Evolutionary conservation across 2,329 filamentous ascomycete species (phyloP).

Genomic region (Lachnellula suecica): DNA sequence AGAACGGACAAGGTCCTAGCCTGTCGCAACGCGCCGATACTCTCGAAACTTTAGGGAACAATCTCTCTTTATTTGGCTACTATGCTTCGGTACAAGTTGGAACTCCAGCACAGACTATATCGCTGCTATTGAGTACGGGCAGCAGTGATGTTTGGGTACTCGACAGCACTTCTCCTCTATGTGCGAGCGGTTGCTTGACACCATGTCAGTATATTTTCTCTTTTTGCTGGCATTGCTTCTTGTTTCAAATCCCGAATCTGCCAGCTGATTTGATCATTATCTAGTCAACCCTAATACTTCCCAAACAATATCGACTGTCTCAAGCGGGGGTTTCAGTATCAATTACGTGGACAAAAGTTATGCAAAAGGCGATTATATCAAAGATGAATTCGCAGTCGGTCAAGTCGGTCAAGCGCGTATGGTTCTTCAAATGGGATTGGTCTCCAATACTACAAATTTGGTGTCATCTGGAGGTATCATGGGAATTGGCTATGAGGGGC

Average conservation of each 20-base stretch:
- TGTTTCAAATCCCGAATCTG: background rate
- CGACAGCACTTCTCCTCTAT: constrained; percentile 33
- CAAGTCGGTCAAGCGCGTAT: constrained; percentile 47
- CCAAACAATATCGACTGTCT: constrained; percentile 46
- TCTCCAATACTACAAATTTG: too few relatives aligned
- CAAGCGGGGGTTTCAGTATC: constrained; percentile 52
- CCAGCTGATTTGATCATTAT: background rate
- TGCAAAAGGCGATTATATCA: constrained; percentile 56
- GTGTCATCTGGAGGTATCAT: constrained; percentile 52
- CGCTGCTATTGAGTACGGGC: constrained; percentile 60
- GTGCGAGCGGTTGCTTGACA: constrained; percentile 39
- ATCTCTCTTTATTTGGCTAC: constrained; percentile 49
- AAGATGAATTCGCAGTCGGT: constrained; percentile 53
- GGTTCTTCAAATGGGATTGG: constrained; percentile 54
- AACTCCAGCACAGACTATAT: constrained; percentile 54
- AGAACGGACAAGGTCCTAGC: too few relatives aligned
- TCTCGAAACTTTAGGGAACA: constrained; percentile 41
- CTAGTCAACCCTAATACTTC: constrained; percentile 50
- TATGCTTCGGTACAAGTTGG: constrained; percentile 54
- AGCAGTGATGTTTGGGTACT: constrained; percentile 62
- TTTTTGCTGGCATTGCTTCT: background rate
- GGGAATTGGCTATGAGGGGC: constrained; percentile 52
- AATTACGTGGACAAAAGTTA: constrained; percentile 58
- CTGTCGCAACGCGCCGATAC: too few relatives aligned
- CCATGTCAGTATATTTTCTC: constrained; percentile 37